A percentile compares a stretch with the other conserved stretches of the same genome.
Conservation (phyloP, 345 rosid species). For the Punica granatum region DNA sequence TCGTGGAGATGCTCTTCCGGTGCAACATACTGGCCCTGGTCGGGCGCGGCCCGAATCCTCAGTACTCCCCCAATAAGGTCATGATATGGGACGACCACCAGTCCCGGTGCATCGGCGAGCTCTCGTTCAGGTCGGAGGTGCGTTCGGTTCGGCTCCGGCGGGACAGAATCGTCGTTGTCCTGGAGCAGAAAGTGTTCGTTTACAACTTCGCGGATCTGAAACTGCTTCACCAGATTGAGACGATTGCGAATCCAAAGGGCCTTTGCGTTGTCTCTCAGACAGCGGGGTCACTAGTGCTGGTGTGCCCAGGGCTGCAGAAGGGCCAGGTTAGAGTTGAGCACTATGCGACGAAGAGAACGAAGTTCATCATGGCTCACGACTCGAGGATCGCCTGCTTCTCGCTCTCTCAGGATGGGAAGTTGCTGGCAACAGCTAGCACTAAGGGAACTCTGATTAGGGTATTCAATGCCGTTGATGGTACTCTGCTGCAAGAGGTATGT, state of each 20-base stretch:
- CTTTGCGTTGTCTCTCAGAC: slow-evolving; percentile 88
- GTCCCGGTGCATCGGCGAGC: slow-evolving; percentile 78
- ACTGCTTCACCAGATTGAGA: slow-evolving; percentile 84
- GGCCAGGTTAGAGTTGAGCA: slow-evolving; percentile 92
- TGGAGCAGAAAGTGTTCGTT: slow-evolving; percentile 84
- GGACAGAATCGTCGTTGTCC: slow-evolving; percentile 64
- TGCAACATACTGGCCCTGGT: slow-evolving; percentile 89
- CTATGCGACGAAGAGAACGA: slow-evolving; percentile 75
- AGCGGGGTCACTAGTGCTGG: slow-evolving; percentile 65
- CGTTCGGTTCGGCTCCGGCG: slow-evolving; percentile 70
- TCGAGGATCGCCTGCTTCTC: slow-evolving; percentile 87
- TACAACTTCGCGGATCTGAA: slow-evolving; percentile 81
- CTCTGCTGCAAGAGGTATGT: slow-evolving; percentile 73
- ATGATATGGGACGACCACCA: slow-evolving; percentile 98
- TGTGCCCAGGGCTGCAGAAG: slow-evolving; percentile 81
- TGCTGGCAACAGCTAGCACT: slow-evolving; percentile 80
- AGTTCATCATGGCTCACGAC: slow-evolving; percentile 91
- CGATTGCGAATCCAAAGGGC: slow-evolving; percentile 80
- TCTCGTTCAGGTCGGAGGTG: slow-evolving; percentile 82
- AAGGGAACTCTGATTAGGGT: slow-evolving; percentile 87
- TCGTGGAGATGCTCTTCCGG: slow-evolving; percentile 83
- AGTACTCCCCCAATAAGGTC: slow-evolving; percentile 72
- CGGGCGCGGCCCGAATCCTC: slow-evolving; percentile 87
- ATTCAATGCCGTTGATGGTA: slow-evolving; percentile 68
- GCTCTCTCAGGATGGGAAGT: slow-evolving; percentile 72